Base-by-base conservation (phyloP, 192 early-diverging fungal species). In the Kappamyces sp. region DNA sequence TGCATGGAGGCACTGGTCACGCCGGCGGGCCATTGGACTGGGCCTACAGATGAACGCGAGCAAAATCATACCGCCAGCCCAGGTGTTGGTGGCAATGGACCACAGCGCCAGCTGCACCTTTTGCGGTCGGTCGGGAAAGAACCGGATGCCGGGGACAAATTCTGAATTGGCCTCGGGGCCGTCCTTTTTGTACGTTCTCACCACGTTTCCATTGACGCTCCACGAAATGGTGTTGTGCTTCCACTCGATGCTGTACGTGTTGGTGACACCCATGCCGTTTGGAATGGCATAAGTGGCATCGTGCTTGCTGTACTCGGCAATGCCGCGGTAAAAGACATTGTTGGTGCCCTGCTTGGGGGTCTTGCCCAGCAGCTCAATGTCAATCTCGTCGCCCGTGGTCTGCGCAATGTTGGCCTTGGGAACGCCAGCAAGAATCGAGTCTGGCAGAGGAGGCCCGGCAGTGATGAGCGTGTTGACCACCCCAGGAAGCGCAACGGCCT, bases 271-370 rank as follows among this genome's bases (percentile, higher is more conserved):
- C 7, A 40, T 60, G 23, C 10, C 8, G 12, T 13, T 31, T 36
- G 40, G 10, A 8, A 67, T 31, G n/a, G 47, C 2, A 12, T 69
- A 62, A 8, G 13, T 62, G 0, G 23, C 49, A 65, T 34, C 55
- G 12, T 43, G 23, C 3, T 46, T 9, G 12, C 49, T 51, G 23
- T 35, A 49, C 38, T 62, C 49, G 10, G 37, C 38, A 33, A 70
- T 54, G 49, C 69, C 69, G 13, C 62, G 47, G 57, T 66, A 73
- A 47, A 76, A 77, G 23, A 72, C 55, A 60, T 77, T 77, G 40
- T 60, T 62, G 48, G 68, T 44, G 10, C 33, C 66, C n/a, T 15
- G 38, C 5, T 8, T 52, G 10, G 39, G 39, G 42, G 63, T 55
- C 31, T 36, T 35, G 4, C 74, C 69, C 40, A 64, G 46, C 12